phyloP scores from a whole-genome alignment of 106 monocot genomes.

The Dioscorea zingiberensis region DNA sequence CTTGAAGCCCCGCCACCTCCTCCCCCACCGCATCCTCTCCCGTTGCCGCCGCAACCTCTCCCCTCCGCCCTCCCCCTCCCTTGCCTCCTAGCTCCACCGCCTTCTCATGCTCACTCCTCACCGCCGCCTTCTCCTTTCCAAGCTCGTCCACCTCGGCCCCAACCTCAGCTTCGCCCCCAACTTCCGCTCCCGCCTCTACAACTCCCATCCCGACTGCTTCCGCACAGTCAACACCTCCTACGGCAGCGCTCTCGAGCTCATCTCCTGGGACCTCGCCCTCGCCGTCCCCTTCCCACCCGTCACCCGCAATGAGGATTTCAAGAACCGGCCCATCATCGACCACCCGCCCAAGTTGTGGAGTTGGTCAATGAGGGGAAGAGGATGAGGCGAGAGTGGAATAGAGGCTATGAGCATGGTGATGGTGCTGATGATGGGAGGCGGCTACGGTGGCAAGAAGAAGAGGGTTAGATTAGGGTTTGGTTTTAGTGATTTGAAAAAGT shows the following conservation, averaged over 20 bases:
- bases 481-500: too few species aligned
- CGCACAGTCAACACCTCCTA: conserved; percentile 53
- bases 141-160: conserved; percentile 74
- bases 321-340: conserved; percentile 44
- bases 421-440: too few species aligned
- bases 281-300: conserved; percentile 20
- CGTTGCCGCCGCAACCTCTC: conserved; percentile 47
- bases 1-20: conserved; percentile 84
- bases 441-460: too few species aligned
- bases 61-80: conserved; percentile 26
- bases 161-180: conserved; percentile 72
- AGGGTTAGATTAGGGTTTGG: too few species aligned
- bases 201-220: conserved; percentile 52
- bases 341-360: conserved; percentile 64
- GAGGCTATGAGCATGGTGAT: conserved; percentile 14
- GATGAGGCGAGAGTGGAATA: conserved; percentile 50
- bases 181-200: conserved; percentile 68
- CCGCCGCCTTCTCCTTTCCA: conserved; percentile 56
- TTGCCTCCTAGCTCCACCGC: conserved; percentile 64
- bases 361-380: too few species aligned
- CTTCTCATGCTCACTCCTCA: conserved; percentile 59
- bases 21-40: conserved; percentile 71
- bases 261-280: conserved; percentile 15
- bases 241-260: conserved; percentile 71
- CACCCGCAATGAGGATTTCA: conserved; percentile 15